Percentiles rank a stretch among this genome's conserved stretches.
Evolutionary conservation across 257 asterid species (phyloP).

Genomic region (Coffea canephora): DNA sequence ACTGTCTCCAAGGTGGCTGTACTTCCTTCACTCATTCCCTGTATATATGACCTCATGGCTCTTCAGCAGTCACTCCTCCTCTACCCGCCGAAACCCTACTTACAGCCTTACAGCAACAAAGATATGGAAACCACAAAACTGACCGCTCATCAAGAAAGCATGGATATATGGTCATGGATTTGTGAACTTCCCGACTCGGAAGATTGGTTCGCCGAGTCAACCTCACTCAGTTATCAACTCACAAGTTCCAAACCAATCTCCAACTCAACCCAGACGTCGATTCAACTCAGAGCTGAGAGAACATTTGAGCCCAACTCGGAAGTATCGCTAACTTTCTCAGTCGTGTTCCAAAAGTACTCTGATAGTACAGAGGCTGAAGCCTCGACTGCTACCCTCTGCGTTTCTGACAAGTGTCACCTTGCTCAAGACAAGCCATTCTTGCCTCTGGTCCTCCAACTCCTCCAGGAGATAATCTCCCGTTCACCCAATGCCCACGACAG

Average conservation of each 20-base stretch:
- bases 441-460: constrained; percentile 69
- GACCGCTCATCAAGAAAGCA: constrained; percentile 8
- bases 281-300: constrained; percentile 53
- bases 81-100: not conserved
- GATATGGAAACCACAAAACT: not conserved
- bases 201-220: constrained; percentile 29
- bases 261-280: constrained; percentile 24
- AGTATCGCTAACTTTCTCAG: constrained; percentile 44
- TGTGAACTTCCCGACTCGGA: constrained; percentile 64
- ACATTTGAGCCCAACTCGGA: constrained; percentile 29
- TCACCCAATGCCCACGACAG: constrained; percentile 64
- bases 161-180: constrained; percentile 95
- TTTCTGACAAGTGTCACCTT: constrained; percentile 54
- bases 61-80: not conserved
- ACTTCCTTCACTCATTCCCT: constrained; percentile 51
- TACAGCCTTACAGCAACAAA: not conserved
- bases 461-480: constrained; percentile 62
- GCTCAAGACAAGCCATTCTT: constrained; percentile 62
- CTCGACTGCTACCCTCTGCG: constrained; percentile 37
- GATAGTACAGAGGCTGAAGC: constrained; percentile 15
- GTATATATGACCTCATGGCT: constrained; percentile 25
- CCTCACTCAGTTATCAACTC: constrained; percentile 43
- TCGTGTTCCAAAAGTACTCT: constrained; percentile 26
- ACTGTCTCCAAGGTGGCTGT: constrained; percentile 41
- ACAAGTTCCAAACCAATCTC: constrained; percentile 28